Evolutionary conservation across 805 yeast genomes (phyloP).

Genomic region (Starmerella riodocensis): DNA sequence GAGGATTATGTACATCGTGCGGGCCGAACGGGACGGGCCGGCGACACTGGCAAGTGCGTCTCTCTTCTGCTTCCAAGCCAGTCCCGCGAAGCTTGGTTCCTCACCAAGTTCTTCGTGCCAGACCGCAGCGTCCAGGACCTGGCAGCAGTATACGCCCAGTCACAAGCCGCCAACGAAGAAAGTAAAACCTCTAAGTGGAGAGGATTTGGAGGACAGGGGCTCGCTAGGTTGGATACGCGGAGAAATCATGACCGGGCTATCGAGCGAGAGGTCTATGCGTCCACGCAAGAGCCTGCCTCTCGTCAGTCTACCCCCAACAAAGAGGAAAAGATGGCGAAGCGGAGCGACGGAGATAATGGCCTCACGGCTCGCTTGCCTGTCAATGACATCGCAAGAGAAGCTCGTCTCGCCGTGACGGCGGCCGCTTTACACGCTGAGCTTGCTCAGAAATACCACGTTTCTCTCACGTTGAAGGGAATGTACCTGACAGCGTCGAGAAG

Average conservation of each 20-base stretch:
- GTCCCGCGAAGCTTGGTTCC: conserved; percentile 50
- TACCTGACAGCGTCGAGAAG: conserved; percentile 46
- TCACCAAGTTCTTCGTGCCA: conserved; percentile 51
- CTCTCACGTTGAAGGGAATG: conserved; percentile 72
- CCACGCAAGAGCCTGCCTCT: not conserved
- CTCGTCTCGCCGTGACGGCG: conserved; percentile 23
- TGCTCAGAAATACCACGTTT: conserved; percentile 31
- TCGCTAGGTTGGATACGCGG: conserved; percentile 56
- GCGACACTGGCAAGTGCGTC: conserved; percentile 57
- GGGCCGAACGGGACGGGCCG: conserved; percentile 93
- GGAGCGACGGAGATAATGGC: not conserved
- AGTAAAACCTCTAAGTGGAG: conserved; percentile 36
- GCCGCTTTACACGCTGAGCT: conserved; percentile 10
- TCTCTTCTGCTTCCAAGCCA: conserved; percentile 57
- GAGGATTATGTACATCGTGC: conserved; percentile 95
- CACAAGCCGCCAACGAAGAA: not conserved
- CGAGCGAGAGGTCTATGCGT: conserved; percentile 29
- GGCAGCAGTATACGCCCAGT: conserved; percentile 38
- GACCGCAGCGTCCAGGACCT: conserved; percentile 40
- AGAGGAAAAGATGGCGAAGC: not conserved
- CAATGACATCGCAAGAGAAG: conserved; percentile 63
- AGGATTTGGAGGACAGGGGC: conserved; percentile 92
- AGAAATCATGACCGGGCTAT: conserved; percentile 38
- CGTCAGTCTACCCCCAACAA: not conserved
- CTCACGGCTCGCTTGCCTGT: conserved; percentile 61